These are phyloP conservation scores for Pythium plurisporium DNA, from an alignment of 352 stramenopile genomes.

Conservation along the genomic window DNA sequence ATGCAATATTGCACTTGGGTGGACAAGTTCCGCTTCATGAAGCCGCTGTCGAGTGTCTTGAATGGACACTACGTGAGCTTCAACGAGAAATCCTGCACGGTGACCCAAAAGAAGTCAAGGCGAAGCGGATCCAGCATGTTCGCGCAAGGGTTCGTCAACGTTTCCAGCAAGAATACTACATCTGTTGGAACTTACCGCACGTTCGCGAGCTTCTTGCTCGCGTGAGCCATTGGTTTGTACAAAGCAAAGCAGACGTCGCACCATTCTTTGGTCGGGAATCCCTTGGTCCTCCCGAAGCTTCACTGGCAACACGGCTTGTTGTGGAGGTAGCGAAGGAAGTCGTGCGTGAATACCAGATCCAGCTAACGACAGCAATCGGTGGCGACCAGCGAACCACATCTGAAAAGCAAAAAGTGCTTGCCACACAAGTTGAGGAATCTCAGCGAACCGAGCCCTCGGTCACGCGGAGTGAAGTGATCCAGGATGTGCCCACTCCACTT, in stretches of 20 bases:
- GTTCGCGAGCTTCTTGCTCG: conserved; percentile 53
- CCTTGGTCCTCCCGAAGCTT: conserved; percentile 5
- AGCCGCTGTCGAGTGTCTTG: conserved; percentile 52
- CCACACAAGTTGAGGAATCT: no score
- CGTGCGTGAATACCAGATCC: conserved; percentile 50
- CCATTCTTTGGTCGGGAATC: conserved; percentile 51
- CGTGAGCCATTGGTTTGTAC: conserved; percentile 67
- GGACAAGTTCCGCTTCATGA: conserved; percentile 75
- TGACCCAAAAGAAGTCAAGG: not conserved
- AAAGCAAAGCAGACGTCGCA: conserved; percentile 50
- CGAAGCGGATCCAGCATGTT: conserved; percentile 8
- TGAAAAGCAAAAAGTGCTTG: not conserved
- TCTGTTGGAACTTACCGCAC: conserved; percentile 62
- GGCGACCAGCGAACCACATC: no score
- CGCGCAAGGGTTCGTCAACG: conserved; percentile 41
- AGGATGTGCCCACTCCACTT: no score
- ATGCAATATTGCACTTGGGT: conserved; percentile 66
- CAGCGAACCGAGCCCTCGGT: no score
- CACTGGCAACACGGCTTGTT: conserved; percentile 32
- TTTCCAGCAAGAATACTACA: conserved; percentile 69
- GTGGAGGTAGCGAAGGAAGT: conserved; percentile 47
- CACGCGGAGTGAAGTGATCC: no score
- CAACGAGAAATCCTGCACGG: conserved; percentile 9
- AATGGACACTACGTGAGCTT: conserved; percentile 46
- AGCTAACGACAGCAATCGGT: conserved; percentile 26